These are phyloP conservation scores for Colletotrichum sansevieriae DNA, from an alignment of 2,329 filamentous ascomycete genomes.

Conservation along the genomic window DNA sequence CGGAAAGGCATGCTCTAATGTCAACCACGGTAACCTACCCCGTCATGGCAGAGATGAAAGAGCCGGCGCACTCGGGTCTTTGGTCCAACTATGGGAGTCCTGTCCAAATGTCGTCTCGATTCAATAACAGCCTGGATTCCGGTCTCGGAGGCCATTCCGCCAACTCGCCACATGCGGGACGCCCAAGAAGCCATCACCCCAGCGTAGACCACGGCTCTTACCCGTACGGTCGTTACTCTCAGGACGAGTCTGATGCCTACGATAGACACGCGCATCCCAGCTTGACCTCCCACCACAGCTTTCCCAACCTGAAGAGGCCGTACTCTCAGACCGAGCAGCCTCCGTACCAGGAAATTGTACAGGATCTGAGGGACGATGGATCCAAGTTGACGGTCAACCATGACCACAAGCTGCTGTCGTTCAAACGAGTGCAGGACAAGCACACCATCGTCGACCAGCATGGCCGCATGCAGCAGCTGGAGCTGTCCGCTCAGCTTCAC, in stretches of 20 bases:
- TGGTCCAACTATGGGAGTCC: conserved; percentile 70
- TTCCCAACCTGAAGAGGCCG: conserved; percentile 68
- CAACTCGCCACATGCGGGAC: conserved; percentile 61
- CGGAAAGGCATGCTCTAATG: conserved; percentile 66
- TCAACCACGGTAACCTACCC: conserved; percentile 72
- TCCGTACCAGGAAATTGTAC: conserved; percentile 71
- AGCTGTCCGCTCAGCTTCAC: conserved; percentile 80
- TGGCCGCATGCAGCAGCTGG: conserved; percentile 71
- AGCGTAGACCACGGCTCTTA: conserved; percentile 65
- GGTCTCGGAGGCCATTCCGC: conserved; percentile 60
- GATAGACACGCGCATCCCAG: conserved; percentile 64
- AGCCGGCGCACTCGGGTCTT: conserved; percentile 68
- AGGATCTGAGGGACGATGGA: conserved; percentile 70
- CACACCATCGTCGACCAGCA: conserved; percentile 71
- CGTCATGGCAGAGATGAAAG: conserved; percentile 75
- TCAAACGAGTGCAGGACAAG: conserved; percentile 70
- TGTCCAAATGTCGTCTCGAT: conserved; percentile 66
- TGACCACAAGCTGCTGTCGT: conserved; percentile 72
- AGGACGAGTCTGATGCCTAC: conserved; percentile 67
- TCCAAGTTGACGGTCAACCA: conserved; percentile 70
- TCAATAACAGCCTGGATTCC: conserved; percentile 64
- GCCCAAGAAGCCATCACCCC: conserved; percentile 64
- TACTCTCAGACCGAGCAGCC: conserved; percentile 69
- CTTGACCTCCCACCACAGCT: conserved; percentile 64
- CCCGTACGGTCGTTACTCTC: conserved; percentile 66